Evolutionary conservation across 2,329 filamentous ascomycete genomes (phyloP).

Genomic region (Fusarium sp.): DNA sequence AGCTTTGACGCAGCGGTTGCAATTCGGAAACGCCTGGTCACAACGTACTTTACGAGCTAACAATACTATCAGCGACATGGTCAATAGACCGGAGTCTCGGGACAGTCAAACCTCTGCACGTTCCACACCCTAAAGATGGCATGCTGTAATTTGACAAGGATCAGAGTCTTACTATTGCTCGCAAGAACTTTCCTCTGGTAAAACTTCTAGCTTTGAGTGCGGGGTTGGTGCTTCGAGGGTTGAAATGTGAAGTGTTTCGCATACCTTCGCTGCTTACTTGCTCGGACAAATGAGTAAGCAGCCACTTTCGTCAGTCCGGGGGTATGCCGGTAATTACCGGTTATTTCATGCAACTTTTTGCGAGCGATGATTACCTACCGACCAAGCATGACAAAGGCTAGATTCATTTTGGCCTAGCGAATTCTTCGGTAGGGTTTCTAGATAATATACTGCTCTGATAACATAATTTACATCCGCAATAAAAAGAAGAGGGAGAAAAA

Average conservation of each 20-base stretch:
- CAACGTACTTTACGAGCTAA: constrained; percentile 40
- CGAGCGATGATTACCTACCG: not conserved
- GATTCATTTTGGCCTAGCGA: too few relatives aligned
- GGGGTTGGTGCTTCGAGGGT: not conserved
- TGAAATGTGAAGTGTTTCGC: not conserved
- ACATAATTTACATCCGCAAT: too few relatives aligned
- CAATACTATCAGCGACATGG: not conserved
- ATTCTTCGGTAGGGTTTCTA: too few relatives aligned
- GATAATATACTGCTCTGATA: too few relatives aligned
- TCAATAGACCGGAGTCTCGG: accelerated
- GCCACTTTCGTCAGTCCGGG: not conserved
- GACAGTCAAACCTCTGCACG: constrained; percentile 25
- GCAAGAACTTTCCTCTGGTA: constrained; percentile 17
- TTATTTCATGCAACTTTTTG: not conserved
- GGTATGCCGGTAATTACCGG: not conserved
- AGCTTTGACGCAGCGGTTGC: constrained; percentile 17
- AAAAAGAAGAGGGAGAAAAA: too few relatives aligned
- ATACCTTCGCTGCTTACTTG: not conserved
- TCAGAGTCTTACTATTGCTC: not conserved
- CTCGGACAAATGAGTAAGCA: not conserved
- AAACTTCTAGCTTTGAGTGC: not conserved
- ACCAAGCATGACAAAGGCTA: too few relatives aligned
- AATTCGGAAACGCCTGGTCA: constrained; percentile 27
- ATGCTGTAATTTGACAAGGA: not conserved
- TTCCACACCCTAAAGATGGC: constrained; percentile 25